phyloP scores from a whole-genome alignment of 805 yeast genomes.

The Zygoascus ofunaensis region DNA sequence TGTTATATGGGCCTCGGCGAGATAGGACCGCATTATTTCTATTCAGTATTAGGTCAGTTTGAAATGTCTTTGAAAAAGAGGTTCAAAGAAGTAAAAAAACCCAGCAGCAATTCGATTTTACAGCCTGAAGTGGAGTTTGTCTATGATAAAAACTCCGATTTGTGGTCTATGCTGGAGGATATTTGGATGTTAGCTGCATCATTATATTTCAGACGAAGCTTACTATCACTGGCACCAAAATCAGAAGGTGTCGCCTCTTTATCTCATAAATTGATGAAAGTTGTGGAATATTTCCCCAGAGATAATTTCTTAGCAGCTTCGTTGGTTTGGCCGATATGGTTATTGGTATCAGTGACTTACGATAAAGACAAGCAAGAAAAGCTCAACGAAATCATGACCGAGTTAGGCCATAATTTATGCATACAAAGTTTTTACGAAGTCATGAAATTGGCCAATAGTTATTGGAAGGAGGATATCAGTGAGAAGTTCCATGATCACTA shows the following conservation, averaged over 20 bases:
- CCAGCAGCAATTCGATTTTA: too few species aligned
- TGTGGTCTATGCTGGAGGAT: background rate
- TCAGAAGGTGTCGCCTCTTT: background rate
- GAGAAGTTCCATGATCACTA: conserved; percentile 1
- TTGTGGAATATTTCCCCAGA: background rate
- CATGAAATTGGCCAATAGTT: conserved; percentile 1
- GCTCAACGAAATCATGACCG: background rate
- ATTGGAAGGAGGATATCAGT: conserved; percentile 1
- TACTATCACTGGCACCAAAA: background rate
- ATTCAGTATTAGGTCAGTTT: background rate
- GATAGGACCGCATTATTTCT: background rate
- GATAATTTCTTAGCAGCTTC: conserved; percentile 2
- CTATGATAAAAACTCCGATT: background rate
- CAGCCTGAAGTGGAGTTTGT: background rate
- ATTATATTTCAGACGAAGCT: background rate
- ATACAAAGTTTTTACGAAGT: background rate
- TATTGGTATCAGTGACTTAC: conserved; percentile 1
- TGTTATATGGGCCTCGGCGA: background rate
- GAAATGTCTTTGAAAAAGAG: background rate
- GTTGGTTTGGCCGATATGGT: conserved; percentile 6
- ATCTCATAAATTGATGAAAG: background rate
- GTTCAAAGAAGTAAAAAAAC: background rate
- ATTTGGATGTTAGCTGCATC: conserved; percentile 1
- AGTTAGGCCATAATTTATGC: background rate
- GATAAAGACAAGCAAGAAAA: background rate